A percentile compares a stretch with the other conserved stretches of the same genome.
These are phyloP conservation scores for Ogataea thermomethanolica DNA, from an alignment of 805 yeast species.

Conservation along the genomic window DNA sequence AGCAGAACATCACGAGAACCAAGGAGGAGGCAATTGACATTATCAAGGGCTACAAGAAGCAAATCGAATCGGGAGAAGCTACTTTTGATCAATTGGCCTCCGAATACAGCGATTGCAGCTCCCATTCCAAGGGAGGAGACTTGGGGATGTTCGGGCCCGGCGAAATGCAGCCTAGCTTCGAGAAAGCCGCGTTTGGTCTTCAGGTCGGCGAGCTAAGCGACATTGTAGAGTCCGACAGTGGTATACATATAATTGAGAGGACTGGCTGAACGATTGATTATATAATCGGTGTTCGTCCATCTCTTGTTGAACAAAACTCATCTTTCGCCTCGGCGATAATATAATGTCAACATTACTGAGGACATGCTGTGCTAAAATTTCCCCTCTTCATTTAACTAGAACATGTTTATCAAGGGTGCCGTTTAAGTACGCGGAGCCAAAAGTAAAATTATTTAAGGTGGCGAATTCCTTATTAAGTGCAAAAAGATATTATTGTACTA, in stretches of 20 bases:
- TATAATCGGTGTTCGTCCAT: neutral
- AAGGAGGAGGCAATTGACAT: conserved; percentile 80
- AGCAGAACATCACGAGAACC: conserved; percentile 64
- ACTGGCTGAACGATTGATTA: conserved; percentile 50
- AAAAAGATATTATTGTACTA: conserved; percentile 14
- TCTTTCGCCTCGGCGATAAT: too few relatives aligned
- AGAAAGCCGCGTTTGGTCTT: conserved; percentile 77
- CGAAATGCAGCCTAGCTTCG: conserved; percentile 94
- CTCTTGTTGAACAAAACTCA: too few relatives aligned
- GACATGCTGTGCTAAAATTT: too few relatives aligned
- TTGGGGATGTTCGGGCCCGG: conserved; percentile 85
- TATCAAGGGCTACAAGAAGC: conserved; percentile 52
- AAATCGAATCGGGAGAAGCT: conserved; percentile 60
- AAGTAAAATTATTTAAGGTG: conserved; percentile 5
- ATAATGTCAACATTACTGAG: too few relatives aligned
- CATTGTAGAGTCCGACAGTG: conserved; percentile 85
- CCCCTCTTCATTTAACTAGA: too few relatives aligned
- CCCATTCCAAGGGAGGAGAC: conserved; percentile 87
- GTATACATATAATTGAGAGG: conserved; percentile 84
- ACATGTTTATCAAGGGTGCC: neutral
- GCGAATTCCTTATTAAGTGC: conserved; percentile 2
- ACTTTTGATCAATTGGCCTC: conserved; percentile 69
- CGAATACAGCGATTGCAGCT: conserved; percentile 84
- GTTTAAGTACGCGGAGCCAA: conserved; percentile 3
- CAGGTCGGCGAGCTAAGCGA: conserved; percentile 81